These are phyloP conservation scores for Rhizophagus sp. DNA, from an alignment of 192 early-diverging fungal species.

Conservation along the genomic window DNA sequence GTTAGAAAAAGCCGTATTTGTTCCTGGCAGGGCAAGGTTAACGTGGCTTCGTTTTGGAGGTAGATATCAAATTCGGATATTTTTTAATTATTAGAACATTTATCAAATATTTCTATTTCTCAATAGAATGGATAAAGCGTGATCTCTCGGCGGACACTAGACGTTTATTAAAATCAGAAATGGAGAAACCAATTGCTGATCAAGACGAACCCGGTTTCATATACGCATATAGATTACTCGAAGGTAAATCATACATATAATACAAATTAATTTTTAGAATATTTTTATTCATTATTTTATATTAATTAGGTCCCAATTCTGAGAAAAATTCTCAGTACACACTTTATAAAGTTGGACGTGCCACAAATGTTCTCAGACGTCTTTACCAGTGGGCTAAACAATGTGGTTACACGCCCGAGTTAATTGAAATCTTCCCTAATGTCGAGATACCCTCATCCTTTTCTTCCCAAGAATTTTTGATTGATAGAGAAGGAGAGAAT, in stretches of 20 bases:
- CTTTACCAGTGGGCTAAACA: constrained; percentile 50
- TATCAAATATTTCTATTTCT: neutral
- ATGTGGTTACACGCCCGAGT: constrained; percentile 44
- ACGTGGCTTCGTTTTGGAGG: constrained; percentile 11
- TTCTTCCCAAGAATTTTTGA: constrained; percentile 33
- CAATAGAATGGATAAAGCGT: constrained; percentile 42
- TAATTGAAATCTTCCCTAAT: constrained; percentile 50
- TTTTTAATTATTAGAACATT: neutral
- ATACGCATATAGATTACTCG: constrained; percentile 46
- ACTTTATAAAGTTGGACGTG: constrained; percentile 50
- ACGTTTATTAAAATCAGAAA: constrained; percentile 40
- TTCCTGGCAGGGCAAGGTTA: constrained; percentile 13
- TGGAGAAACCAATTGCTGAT: constrained; percentile 46
- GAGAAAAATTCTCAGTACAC: constrained; percentile 26
- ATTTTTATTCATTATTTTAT: neutral
- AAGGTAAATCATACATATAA: constrained; percentile 31
- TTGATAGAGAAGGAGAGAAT: constrained; percentile 34
- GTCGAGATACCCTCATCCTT: neutral
- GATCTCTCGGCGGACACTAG: constrained; percentile 39
- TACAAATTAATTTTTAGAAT: no score
- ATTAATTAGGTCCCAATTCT: neutral
- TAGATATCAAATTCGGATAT: neutral
- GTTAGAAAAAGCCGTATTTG: neutral
- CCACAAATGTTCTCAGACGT: constrained; percentile 45
- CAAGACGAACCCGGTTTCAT: constrained; percentile 50